Evolutionary conservation across 1,139 yeast genomes (phyloP), one percentile per base, ranked within the genome.

Genomic region (Lipomyces yarrowii): DNA sequence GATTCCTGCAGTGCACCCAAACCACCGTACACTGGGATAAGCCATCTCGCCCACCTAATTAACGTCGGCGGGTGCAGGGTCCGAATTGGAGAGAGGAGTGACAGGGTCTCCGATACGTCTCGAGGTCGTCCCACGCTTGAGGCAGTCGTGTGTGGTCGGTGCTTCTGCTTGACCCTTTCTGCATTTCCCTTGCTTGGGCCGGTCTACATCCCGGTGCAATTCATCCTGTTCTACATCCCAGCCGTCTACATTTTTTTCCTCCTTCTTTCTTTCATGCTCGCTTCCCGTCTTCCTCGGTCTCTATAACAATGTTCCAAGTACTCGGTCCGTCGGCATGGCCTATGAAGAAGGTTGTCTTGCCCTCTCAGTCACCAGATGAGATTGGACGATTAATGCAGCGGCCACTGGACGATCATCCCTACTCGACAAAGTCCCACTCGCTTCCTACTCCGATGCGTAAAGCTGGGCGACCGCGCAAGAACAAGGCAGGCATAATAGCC

Each of bases 401-500:
- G 15, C 37, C 57, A 30, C 39, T 39, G 53, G 56, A 56, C 37
- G 23, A 51, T 53, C 26, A 51, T 21, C 6, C 26, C n/a, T 33
- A 26, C 57, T 37, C 26, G 30, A 33, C 39, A 26, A 37, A 11
- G 26, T 39, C 55, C 57, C 53, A 15, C 61, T 39, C 42, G 57
- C 46, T 1, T 30, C 54, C 23, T 13, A 18, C 57, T 21, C 60
- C 60, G 42, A 33, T 23, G 46, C 48, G 37, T 59, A 26, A 55
- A 32, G 56, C 10, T 1, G 62, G 56, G 23, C 48, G 62, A 2
- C 64, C 63, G 21, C 55, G 64, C 30, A 61, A 61, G 57, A 37
- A 58, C 42, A 18, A 10, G 21, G 30, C 39, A 10, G 51, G 57
- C 30, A 26, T 59, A 26, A 30, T 61, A 6, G 64, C 64, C 23